Percentiles rank a stretch among this genome's conserved stretches.
Evolutionary conservation across 257 asterid species (phyloP).

Genomic region (Haberlea rhodopensis): DNA sequence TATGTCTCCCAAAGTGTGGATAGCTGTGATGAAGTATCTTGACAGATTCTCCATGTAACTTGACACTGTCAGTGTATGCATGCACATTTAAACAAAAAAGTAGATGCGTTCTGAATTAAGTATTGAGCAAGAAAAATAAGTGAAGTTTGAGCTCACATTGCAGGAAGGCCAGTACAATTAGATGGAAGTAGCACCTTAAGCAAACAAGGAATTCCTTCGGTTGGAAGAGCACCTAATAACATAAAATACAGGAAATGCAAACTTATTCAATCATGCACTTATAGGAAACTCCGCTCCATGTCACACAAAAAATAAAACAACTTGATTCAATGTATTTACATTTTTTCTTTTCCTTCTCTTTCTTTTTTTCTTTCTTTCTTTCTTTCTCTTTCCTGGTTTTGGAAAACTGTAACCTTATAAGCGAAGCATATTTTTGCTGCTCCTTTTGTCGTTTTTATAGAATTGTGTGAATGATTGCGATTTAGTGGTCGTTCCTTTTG

Average conservation of each 20-base stretch:
- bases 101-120: neutral
- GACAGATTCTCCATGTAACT: neutral
- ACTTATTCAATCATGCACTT: neutral
- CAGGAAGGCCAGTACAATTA: conserved; percentile 81
- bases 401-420: neutral
- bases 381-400: no score
- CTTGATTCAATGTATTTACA: neutral
- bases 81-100: conserved; percentile 7
- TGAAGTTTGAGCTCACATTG: conserved; percentile 54
- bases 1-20: neutral
- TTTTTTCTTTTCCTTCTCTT: neutral
- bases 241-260: conserved; percentile 21
- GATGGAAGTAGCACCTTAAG: conserved; percentile 85
- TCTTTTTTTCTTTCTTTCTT: neutral
- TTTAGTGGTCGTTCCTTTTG: no score
- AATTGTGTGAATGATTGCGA: conserved; percentile 1
- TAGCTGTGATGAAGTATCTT: conserved; percentile 3
- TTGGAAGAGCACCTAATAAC: conserved; percentile 84
- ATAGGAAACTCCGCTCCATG: neutral
- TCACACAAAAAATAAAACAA: conserved; percentile 14
- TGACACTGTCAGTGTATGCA: neutral
- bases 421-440: conserved; percentile 6
- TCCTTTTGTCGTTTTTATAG: neutral
- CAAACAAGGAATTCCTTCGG: conserved; percentile 96
- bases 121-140: conserved; percentile 8